phyloP scores from a whole-genome alignment of 1,284 basidiomycete genomes.

The Irpex rosettiformis region DNA sequence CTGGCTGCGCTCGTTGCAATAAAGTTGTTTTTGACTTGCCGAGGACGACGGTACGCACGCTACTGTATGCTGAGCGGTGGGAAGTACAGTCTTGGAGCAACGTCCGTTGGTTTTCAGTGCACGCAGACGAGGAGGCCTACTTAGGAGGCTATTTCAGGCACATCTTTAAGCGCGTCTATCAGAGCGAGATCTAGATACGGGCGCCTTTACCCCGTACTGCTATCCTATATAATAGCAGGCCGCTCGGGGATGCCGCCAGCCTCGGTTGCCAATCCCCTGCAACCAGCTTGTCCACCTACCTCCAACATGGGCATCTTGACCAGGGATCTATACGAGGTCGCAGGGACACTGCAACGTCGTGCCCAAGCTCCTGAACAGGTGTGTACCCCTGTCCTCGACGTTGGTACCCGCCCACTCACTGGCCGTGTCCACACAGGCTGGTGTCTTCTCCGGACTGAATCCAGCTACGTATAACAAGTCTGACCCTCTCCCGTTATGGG shows the following conservation, averaged over 20 bases:
- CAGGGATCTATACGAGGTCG: slow-evolving; percentile 31
- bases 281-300: neutral
- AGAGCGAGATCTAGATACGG: neutral
- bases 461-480: slow-evolving; percentile 54
- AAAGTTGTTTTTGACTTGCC: too few relatives aligned
- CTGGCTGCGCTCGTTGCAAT: too few relatives aligned
- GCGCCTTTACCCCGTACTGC: neutral
- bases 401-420: neutral
- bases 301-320: slow-evolving; percentile 40
- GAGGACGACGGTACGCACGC: too few relatives aligned
- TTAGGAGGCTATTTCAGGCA: too few relatives aligned
- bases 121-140: too few relatives aligned
- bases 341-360: slow-evolving; percentile 27
- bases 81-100: too few relatives aligned
- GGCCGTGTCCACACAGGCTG: slow-evolving; percentile 23
- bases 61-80: too few relatives aligned
- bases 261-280: neutral
- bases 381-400: slow-evolving; percentile 6
- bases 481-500: slow-evolving; percentile 81
- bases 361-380: slow-evolving; percentile 48
- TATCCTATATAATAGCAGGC: too few relatives aligned
- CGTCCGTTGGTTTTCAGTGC: too few relatives aligned
- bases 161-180: neutral
- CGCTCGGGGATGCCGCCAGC: too few relatives aligned
- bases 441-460: slow-evolving; percentile 65